A percentile compares a stretch with the other conserved stretches of the same genome.
These are phyloP conservation scores for Dillenia suffruticosa DNA, from an alignment of 164 flowering plant species.

Conservation along the genomic window DNA sequence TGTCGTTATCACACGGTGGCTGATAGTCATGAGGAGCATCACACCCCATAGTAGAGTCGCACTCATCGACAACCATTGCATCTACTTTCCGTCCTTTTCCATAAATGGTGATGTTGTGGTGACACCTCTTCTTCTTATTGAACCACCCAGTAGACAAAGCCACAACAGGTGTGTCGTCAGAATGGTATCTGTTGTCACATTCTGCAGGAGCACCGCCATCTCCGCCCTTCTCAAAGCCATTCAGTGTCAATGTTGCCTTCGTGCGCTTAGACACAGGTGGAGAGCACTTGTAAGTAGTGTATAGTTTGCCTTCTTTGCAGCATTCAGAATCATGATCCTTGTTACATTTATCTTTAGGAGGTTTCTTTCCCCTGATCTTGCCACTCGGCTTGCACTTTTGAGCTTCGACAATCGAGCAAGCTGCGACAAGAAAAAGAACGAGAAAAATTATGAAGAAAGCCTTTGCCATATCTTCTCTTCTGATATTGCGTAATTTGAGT, in stretches of 20 bases:
- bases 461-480: no score
- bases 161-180: constrained; percentile 11
- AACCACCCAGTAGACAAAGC: constrained; percentile 14
- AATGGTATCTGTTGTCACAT: constrained; percentile 14
- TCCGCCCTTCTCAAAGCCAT: constrained; percentile 12
- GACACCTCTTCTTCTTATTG: constrained; percentile 9
- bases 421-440: background rate
- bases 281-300: constrained; percentile 15
- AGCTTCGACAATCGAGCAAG: background rate
- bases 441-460: background rate
- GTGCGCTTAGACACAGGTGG: constrained; percentile 10
- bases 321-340: constrained; percentile 15
- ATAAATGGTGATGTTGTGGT: constrained; percentile 15
- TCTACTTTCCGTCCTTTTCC: constrained; percentile 19
- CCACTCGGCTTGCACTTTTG: constrained; percentile 19
- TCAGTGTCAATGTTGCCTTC: constrained; percentile 10
- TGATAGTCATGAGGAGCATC: constrained; percentile 19
- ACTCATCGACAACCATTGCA: constrained; percentile 34
- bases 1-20: constrained; percentile 21
- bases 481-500: no score
- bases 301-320: constrained; percentile 11
- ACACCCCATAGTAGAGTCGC: constrained; percentile 29
- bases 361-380: constrained; percentile 8
- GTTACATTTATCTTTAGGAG: constrained; percentile 13
- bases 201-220: constrained; percentile 17